These are phyloP conservation scores for Hymenoscyphus fraxineus DNA, from an alignment of 2,329 filamentous ascomycete species.

Conservation along the genomic window DNA sequence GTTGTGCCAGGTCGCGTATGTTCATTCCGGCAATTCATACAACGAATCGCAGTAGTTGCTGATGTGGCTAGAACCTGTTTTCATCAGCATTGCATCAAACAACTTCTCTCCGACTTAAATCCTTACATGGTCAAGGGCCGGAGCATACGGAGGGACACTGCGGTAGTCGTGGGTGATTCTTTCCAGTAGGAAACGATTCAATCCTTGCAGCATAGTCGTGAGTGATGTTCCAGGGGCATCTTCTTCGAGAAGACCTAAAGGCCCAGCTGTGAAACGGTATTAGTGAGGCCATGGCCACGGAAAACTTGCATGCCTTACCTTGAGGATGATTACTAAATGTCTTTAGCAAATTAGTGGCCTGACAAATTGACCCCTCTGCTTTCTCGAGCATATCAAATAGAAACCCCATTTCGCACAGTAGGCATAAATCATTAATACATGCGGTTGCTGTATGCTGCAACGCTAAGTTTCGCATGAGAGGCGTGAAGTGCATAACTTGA, in stretches of 20 bases:
- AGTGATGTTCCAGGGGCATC: constrained; percentile 69
- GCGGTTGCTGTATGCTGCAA: constrained; percentile 83
- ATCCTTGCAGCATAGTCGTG: constrained; percentile 77
- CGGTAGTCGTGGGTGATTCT: constrained; percentile 75
- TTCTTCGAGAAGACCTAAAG: constrained; percentile 80
- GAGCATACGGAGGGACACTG: constrained; percentile 57
- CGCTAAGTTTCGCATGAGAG: constrained; percentile 80
- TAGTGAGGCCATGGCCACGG: constrained; percentile 2
- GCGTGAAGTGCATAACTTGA: constrained; percentile 88
- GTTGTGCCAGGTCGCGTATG: constrained; percentile 75
- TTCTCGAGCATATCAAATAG: constrained; percentile 98
- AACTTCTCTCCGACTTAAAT: neutral
- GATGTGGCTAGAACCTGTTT: constrained; percentile 60
- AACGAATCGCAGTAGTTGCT: constrained; percentile 71
- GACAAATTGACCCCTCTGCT: constrained; percentile 87
- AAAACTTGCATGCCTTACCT: constrained; percentile 42
- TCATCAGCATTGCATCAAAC: constrained; percentile 25
- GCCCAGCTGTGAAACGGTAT: constrained; percentile 50
- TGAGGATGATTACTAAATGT: constrained; percentile 81
- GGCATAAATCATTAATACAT: constrained; percentile 77
- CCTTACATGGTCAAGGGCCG: constrained; percentile 65
- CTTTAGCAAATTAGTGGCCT: constrained; percentile 91
- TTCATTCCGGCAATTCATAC: constrained; percentile 83
- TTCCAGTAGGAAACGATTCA: constrained; percentile 81
- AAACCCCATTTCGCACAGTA: constrained; percentile 92